Base-by-base conservation (phyloP, 2,329 filamentous ascomycete species). In the Sordariomycetes sp. region DNA sequence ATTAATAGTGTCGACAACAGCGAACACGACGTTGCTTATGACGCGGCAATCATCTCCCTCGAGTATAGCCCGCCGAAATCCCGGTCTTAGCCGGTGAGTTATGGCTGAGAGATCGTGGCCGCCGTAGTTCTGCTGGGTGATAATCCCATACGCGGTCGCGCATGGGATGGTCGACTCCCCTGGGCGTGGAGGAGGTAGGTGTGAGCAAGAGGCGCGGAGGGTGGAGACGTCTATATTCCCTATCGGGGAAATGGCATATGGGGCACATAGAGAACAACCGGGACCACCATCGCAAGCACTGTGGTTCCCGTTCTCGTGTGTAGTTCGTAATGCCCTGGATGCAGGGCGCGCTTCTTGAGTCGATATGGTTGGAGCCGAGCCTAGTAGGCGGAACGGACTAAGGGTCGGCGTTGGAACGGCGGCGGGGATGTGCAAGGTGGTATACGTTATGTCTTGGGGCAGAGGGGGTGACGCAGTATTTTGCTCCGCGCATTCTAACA, bases 91-190 rank as follows among this genome's bases (percentile, higher is more conserved):
- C 64, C 63, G 69, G 16, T 54, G 52, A 37, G 58, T 59, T n/a
- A 70, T 61, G 20, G 55, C 54, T 20, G 28, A 22, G 6, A 53
- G 48, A 12, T 61, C 65, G 20, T 69, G 54, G 10, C 65, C 65
- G 40, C 63, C 62, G 59, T 64, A 66, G 55, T 70, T 70, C 50
- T 68, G 65, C 59, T 70, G 63, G 40, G 63, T 55, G 24, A 72
- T 66, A 46, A 72, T 65, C 1, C 62, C 59, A 48, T 68, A 70
- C 5, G 70, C 70, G 22, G 68, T 66, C 1, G 62, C 61, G 58
- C 70, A 72, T 4, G 64, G 63, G 0, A 67, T 69, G 3, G 69
- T 72, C 2, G 66, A 67, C 54, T 69, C 67, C 16, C 40, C 40
- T n/a, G 40, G 40, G 6, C 10, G 6, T 46, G 40, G 40, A n/a